Percentiles rank a stretch among this genome's conserved stretches.
Evolutionary conservation across 768 basidiomycete species (phyloP).

Genomic region (Sutorius australiensis): DNA sequence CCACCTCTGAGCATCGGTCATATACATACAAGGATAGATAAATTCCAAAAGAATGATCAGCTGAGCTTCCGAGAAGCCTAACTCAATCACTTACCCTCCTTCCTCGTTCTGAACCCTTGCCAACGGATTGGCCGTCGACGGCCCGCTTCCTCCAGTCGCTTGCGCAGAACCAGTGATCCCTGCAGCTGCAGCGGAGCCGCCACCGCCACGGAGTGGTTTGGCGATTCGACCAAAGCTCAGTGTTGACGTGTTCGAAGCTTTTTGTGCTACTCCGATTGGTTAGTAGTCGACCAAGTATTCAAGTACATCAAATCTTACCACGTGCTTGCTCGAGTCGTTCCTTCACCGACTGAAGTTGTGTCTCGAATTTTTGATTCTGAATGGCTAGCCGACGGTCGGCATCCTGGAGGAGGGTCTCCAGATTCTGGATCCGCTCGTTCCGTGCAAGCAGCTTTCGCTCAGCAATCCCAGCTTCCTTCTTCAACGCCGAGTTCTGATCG

Average conservation of each 20-base stretch:
- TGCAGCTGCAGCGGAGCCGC: constrained; percentile 50
- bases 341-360: constrained; percentile 86
- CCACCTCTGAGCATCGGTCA: constrained; percentile 29
- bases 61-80: constrained; percentile 8
- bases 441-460: constrained; percentile 95
- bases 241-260: constrained; percentile 62
- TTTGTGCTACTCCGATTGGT: constrained; percentile 59
- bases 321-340: constrained; percentile 90
- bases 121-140: constrained; percentile 59
- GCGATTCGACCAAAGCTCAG: constrained; percentile 93
- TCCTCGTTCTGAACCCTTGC: constrained; percentile 80
- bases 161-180: constrained; percentile 39
- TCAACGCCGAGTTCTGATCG: constrained; percentile 94
- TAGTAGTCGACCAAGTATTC: constrained; percentile 12
- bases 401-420: constrained; percentile 89
- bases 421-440: constrained; percentile 96
- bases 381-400: constrained; percentile 89
- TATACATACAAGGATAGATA: constrained; percentile 13
- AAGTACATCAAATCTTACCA: constrained; percentile 48
- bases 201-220: constrained; percentile 92
- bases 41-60: constrained; percentile 19
- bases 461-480: constrained; percentile 96
- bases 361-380: constrained; percentile 95
- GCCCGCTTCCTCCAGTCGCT: constrained; percentile 38
- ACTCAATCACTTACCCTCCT: constrained; percentile 48